phyloP scores from a whole-genome alignment of 345 rosid genomes.

The Rhizophora mangle region DNA sequence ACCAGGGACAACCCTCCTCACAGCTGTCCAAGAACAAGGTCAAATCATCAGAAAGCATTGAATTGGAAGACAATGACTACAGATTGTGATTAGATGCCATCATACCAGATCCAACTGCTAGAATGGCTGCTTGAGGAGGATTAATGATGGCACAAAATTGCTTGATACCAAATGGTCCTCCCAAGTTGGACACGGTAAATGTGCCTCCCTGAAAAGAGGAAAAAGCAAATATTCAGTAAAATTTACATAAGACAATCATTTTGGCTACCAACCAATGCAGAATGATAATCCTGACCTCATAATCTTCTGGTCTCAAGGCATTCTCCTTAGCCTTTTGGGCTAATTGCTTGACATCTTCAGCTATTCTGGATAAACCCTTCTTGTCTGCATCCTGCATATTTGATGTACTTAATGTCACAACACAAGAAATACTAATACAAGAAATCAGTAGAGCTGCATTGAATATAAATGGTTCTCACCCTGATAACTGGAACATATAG shows the following conservation, averaged over 20 bases:
- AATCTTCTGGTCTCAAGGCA: conserved; percentile 92
- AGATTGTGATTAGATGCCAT: not conserved
- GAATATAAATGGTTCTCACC: conserved; percentile 40
- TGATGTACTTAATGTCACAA: conserved; percentile 1
- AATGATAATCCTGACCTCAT: conserved; percentile 50
- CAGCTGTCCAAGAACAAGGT: conserved; percentile 52
- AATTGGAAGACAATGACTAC: not conserved
- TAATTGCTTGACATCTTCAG: conserved; percentile 72
- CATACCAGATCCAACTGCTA: conserved; percentile 89
- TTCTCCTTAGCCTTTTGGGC: conserved; percentile 92
- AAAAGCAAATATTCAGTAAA: conserved; percentile 2
- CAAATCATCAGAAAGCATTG: not conserved
- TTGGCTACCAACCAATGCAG: not conserved
- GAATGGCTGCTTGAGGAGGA: conserved; percentile 96
- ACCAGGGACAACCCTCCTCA: conserved; percentile 80
- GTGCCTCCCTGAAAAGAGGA: conserved; percentile 77
- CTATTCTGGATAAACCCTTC: conserved; percentile 81
- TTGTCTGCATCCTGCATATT: conserved; percentile 80
- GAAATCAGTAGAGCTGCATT: not conserved
- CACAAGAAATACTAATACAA: not conserved
- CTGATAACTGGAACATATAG: conserved; percentile 90
- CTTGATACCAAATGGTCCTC: conserved; percentile 96
- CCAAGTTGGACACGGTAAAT: conserved; percentile 89
- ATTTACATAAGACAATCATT: not conserved
- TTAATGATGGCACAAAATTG: conserved; percentile 92